These are phyloP conservation scores for Quercus glauca DNA, from an alignment of 306 rosid species.

Conservation along the genomic window DNA sequence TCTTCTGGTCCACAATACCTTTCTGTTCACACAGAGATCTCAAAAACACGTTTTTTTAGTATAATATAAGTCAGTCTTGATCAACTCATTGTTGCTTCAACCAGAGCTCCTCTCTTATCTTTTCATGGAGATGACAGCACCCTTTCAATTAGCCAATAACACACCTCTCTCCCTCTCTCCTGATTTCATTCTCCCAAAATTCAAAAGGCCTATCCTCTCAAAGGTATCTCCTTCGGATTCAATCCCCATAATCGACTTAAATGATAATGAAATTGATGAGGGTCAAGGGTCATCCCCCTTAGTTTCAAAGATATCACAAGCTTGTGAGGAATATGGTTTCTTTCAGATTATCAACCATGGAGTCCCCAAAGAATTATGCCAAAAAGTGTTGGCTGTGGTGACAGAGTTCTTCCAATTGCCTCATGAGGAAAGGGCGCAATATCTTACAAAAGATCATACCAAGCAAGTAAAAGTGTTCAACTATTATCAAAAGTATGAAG, in stretches of 20 bases:
- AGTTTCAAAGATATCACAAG: constrained; percentile 34
- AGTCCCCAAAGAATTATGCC: constrained; percentile 35
- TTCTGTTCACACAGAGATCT: too few relatives aligned
- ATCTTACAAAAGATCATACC: constrained; percentile 27
- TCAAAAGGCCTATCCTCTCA: constrained; percentile 41
- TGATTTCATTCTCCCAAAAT: constrained; percentile 40
- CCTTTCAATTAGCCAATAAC: constrained; percentile 22
- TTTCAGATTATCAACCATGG: constrained; percentile 53
- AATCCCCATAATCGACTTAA: constrained; percentile 48
- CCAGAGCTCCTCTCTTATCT: too few relatives aligned
- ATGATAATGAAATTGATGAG: background rate
- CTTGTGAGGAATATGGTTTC: constrained; percentile 51
- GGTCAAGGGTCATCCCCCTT: background rate
- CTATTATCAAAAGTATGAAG: constrained; percentile 26
- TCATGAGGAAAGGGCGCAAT: constrained; percentile 27
- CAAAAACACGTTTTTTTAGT: too few relatives aligned
- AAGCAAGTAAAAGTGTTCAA: constrained; percentile 30
- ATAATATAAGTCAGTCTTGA: too few relatives aligned
- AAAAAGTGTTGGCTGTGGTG: constrained; percentile 21
- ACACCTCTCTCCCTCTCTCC: constrained; percentile 27
- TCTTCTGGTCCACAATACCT: too few relatives aligned
- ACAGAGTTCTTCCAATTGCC: constrained; percentile 38
- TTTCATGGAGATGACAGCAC: constrained; percentile 18
- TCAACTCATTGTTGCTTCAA: background rate
- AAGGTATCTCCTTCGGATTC: constrained; percentile 26